Evolutionary conservation across 2,329 filamentous ascomycete species (phyloP), one percentile per base, ranked within the genome.

Genomic region (Aspergillus melleus): DNA sequence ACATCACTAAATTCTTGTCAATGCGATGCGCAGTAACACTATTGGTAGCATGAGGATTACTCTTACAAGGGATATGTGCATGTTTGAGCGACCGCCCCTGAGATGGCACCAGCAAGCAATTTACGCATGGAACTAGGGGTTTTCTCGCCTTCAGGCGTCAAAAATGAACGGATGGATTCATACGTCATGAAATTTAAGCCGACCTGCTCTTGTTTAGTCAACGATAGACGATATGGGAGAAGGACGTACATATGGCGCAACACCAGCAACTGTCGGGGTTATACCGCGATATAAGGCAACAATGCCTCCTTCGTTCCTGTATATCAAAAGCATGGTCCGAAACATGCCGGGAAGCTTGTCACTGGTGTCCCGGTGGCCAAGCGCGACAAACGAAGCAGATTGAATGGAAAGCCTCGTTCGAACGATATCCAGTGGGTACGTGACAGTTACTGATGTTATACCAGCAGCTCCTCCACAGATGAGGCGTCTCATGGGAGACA

Each of bases 121-220:
- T 98, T 99, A 56, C 94, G 88, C 55, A 86, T 76, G 1, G 91
- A 86, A 62, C 82, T 87, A 0, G 95, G 95, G 66, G 96, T 91
- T 71, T 90, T 85, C 64, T 96, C 88, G 49, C 95, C 95, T 54
- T 96, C 91, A 1, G 88, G 89, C 0, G 95, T 99, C 66, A 99
- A 83, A 67, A 89, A 88, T 70, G 88, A 87, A 61, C 95, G 88
- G 60, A 93, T 89, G 52, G 89, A 89, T 76, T 99, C 95, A 77
- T 99, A 99, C 6, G 91, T 92, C 92, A 98, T 98, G 76, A 99
- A 99, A 76, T 99, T 99, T 57, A 99, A 82, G 44, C 95, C 95
- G 62, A 99, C 90, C 89, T 92, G 67, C 55, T 42, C 58, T 70
- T 49, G 70, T 64, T 66, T 60, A 62, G 64, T 49, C 44, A 39